A percentile compares a stretch with the other conserved stretches of the same genome.
Evolutionary conservation across 2,329 filamentous ascomycete genomes (phyloP).

Genomic region (Talaromyces sp.): DNA sequence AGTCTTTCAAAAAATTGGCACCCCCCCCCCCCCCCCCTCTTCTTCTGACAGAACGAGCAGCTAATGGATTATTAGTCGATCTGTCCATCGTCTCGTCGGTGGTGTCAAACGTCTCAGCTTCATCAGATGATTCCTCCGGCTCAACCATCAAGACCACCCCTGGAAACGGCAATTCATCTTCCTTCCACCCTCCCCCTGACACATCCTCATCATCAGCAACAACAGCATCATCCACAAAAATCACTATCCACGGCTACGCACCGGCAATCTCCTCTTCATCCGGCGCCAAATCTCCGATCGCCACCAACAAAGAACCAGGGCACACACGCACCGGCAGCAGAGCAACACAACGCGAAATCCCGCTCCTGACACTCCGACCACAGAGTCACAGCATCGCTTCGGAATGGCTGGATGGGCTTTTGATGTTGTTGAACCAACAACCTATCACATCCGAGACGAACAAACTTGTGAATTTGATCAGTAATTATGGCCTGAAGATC

Average conservation of each 20-base stretch:
- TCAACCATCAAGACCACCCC: slow-evolving; percentile 46
- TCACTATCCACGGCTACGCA: slow-evolving; percentile 78
- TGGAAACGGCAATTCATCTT: slow-evolving; percentile 22
- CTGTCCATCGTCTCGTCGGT: slow-evolving; percentile 85
- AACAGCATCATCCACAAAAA: slow-evolving; percentile 62
- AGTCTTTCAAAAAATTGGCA: too few relatives aligned
- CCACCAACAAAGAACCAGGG: slow-evolving; percentile 32
- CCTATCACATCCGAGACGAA: slow-evolving; percentile 97
- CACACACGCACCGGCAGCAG: slow-evolving; percentile 32
- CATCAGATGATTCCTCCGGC: slow-evolving; percentile 49
- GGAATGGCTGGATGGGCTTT: slow-evolving; percentile 91
- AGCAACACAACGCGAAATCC: slow-evolving; percentile 58
- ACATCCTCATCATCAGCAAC: slow-evolving; percentile 13
- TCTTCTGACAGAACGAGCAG: background rate
- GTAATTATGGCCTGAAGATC: slow-evolving; percentile 90
- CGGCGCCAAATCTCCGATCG: slow-evolving; percentile 21
- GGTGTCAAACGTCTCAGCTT: slow-evolving; percentile 81
- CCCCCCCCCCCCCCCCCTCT: background rate
- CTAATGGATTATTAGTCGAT: slow-evolving; percentile 56
- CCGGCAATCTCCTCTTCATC: slow-evolving; percentile 25
- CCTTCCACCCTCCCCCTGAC: background rate
- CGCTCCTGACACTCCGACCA: slow-evolving; percentile 79
- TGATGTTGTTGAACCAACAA: slow-evolving; percentile 92
- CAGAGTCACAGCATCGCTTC: slow-evolving; percentile 77
- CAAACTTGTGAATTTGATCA: slow-evolving; percentile 79